Conservation (phyloP, 2,329 filamentous ascomycete species). For the Hypoxylon sp. region DNA sequence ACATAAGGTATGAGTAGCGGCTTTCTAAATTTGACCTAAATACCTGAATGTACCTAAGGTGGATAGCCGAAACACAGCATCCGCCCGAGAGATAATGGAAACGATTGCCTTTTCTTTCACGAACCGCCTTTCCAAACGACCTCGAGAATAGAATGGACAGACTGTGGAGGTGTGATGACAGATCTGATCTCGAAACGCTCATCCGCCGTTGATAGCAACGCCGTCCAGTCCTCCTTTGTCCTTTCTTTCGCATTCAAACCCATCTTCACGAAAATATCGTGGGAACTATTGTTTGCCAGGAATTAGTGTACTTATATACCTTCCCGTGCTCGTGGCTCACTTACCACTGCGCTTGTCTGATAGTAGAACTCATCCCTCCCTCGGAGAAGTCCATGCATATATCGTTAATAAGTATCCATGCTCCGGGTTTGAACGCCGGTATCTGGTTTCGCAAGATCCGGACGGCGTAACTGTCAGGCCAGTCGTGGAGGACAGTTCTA, state of each 20-base stretch:
- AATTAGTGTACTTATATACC: not conserved
- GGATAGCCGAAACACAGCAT: too few relatives aligned
- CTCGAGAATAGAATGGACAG: not conserved
- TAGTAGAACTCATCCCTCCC: not conserved
- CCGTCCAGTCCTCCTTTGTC: not conserved
- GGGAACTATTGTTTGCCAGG: not conserved
- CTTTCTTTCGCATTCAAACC: not conserved
- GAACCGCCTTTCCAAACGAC: not conserved
- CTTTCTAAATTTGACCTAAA: too few relatives aligned
- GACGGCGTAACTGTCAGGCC: not conserved
- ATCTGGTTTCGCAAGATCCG: not conserved
- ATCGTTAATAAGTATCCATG: not conserved
- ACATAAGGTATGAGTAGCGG: too few relatives aligned
- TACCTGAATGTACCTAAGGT: too few relatives aligned
- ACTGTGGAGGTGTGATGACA: not conserved
- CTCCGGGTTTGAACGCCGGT: not conserved
- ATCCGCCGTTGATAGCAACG: not conserved
- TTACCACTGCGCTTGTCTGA: not conserved
- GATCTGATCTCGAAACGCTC: not conserved
- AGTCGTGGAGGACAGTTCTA: not conserved
- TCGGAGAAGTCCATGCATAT: not conserved
- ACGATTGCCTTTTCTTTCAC: not conserved
- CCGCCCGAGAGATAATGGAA: not conserved
- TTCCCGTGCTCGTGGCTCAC: too few relatives aligned
- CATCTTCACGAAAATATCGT: not conserved